Conservation (phyloP, 1,139 yeast genomes). For the Kazachstania sp. region DNA sequence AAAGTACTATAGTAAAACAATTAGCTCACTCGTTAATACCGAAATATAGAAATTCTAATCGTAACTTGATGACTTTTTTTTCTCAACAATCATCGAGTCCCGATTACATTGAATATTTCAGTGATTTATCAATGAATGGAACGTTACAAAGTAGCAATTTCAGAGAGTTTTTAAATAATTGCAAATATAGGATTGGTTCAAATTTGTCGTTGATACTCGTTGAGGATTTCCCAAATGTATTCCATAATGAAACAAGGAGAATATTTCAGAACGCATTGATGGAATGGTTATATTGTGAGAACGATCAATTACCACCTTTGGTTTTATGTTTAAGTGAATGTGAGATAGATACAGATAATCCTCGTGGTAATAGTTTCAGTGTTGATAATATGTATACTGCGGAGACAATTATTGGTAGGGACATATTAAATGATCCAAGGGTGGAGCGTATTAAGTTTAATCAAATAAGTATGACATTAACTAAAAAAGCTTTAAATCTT, state of each 20-base stretch:
- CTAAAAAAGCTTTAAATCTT: conserved; percentile 44
- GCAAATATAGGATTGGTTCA: conserved; percentile 39
- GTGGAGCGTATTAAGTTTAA: conserved; percentile 56
- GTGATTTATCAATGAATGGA: conserved; percentile 34
- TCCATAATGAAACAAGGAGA: conserved; percentile 49
- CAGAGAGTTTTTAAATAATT: conserved; percentile 53
- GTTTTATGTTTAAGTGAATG: conserved; percentile 73
- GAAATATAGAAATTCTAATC: conserved; percentile 10
- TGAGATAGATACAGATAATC: conserved; percentile 40
- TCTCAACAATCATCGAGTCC: background rate
- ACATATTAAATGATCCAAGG: conserved; percentile 34
- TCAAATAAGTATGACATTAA: conserved; percentile 57
- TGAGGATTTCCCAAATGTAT: conserved; percentile 81
- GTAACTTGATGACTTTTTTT: conserved; percentile 5
- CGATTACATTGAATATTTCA: conserved; percentile 43
- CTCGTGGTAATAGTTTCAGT: conserved; percentile 32
- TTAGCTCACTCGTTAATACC: conserved; percentile 46
- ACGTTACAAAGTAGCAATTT: conserved; percentile 43
- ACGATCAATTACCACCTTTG: conserved; percentile 51
- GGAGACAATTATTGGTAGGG: conserved; percentile 56
- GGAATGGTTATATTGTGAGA: conserved; percentile 47
- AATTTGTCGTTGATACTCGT: conserved; percentile 49
- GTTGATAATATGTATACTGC: conserved; percentile 50
- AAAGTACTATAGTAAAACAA: conserved; percentile 55
- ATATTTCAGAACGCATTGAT: conserved; percentile 47